Evolutionary conservation across 805 yeast genomes (phyloP).

Genomic region (Ogataea trehaloabstinens): DNA sequence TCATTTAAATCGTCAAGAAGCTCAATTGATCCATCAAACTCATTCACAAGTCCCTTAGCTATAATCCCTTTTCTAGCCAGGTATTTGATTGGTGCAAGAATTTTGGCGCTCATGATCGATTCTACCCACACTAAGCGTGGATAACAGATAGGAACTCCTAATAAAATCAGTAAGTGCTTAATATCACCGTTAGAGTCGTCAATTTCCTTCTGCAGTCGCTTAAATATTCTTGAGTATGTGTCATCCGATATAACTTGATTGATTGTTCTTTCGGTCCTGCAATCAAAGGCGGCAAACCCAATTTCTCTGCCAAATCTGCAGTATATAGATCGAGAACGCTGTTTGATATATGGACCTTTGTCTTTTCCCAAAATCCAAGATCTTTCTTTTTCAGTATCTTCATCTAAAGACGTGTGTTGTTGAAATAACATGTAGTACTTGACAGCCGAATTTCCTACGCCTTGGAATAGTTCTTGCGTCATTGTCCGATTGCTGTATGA

Average conservation of each 20-base stretch:
- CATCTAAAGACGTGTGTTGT: constrained; percentile 64
- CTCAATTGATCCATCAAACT: constrained; percentile 89
- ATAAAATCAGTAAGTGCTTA: constrained; percentile 75
- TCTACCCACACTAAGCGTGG: constrained; percentile 94
- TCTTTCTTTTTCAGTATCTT: constrained; percentile 39
- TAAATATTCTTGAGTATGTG: constrained; percentile 62
- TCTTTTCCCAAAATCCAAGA: constrained; percentile 62
- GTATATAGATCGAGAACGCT: constrained; percentile 65
- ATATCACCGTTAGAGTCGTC: constrained; percentile 47
- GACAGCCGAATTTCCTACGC: constrained; percentile 77
- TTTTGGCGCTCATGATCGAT: constrained; percentile 58
- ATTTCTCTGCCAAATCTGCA: constrained; percentile 73
- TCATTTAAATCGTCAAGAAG: constrained; percentile 90
- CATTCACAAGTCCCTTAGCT: constrained; percentile 76
- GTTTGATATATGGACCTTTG: constrained; percentile 68
- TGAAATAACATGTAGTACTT: constrained; percentile 89
- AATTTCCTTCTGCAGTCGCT: constrained; percentile 58
- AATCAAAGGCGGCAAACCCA: constrained; percentile 79
- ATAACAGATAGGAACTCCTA: constrained; percentile 94
- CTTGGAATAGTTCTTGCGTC: constrained; percentile 62
- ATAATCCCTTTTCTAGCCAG: constrained; percentile 61
- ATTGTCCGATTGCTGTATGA: constrained; percentile 77
- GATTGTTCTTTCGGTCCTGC: constrained; percentile 84
- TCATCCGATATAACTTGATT: constrained; percentile 50
- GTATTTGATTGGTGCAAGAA: constrained; percentile 62